A percentile compares a stretch with the other conserved stretches of the same genome.
Conservation (phyloP, 768 basidiomycete species). For the Rossbeevera mucosa region DNA sequence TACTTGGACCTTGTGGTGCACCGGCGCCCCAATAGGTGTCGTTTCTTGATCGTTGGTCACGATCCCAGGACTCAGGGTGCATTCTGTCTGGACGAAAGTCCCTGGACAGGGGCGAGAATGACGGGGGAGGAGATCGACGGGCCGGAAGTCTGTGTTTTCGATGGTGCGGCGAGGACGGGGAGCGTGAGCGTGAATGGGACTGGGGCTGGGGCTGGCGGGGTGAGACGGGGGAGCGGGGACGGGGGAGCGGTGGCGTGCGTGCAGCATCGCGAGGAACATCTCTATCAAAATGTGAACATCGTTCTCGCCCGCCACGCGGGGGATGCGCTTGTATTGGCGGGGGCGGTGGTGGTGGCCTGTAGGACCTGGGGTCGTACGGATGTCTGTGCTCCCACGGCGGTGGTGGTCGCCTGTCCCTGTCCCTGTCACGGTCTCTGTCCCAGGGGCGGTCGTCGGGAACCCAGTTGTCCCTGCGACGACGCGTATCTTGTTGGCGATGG, state of each 20-base stretch:
- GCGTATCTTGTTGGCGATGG: conserved; percentile 20
- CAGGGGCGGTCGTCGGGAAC: conserved; percentile 25
- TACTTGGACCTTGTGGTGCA: conserved; percentile 6
- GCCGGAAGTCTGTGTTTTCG: conserved; percentile 34
- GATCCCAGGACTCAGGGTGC: conserved; percentile 33
- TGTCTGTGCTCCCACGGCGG: conserved; percentile 21
- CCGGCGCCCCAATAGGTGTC: conserved; percentile 15
- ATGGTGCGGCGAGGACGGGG: conserved; percentile 33
- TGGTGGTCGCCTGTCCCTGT: conserved; percentile 26
- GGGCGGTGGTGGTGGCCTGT: conserved; percentile 12
- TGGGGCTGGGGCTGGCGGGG: conserved; percentile 24
- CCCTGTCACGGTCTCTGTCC: conserved; percentile 21
- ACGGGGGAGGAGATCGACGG: conserved; percentile 31
- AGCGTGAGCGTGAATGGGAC: conserved; percentile 41
- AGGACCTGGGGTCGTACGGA: conserved; percentile 15
- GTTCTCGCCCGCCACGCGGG: conserved; percentile 20
- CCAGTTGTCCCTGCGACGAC: conserved; percentile 24
- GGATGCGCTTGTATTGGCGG: conserved; percentile 6
- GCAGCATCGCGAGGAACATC: conserved; percentile 21
- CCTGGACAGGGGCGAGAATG: conserved; percentile 38
- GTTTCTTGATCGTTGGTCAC: conserved; percentile 36
- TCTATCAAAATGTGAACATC: conserved; percentile 21
- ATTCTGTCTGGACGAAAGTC: conserved; percentile 32
- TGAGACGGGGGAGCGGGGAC: conserved; percentile 21
- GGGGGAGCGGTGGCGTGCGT: conserved; percentile 19